Evolutionary conservation across 345 rosid species (phyloP), one percentile per base, ranked within the genome.

Genomic region (Acer campestre): DNA sequence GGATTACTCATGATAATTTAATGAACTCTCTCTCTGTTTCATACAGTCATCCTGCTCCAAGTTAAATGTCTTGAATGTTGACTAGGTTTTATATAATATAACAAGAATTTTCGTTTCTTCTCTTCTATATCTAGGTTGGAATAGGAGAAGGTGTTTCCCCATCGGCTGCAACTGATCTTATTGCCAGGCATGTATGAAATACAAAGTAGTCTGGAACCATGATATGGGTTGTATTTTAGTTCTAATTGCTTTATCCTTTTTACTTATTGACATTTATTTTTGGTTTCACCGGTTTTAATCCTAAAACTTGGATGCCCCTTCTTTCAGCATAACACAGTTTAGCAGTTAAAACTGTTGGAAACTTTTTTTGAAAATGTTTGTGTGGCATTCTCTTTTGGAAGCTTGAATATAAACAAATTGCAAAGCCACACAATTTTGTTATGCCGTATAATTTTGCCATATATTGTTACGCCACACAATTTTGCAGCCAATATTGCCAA

Each of bases 71-170:
- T 61, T 25, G 38, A 63, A 55, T 65, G 42, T 35, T 65, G 0
- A 35, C 55, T 56, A 51, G 7, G 3, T 67, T 31, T 27, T 22
- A 3, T 16, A 17, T 31, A 16, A 25, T 73, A 63, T 13, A 73
- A 64, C 27, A 18, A 49, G 40, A 3, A 71, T 71, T 65, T 42
- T 27, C 29, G 69, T 23, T 79, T 31, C 46, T 67, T 22, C n/a
- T n/a, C n/a, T 55, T 74, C 48, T 74, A 58, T 79, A 79, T 81
- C 79, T 82, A 94, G 99, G 99, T 95, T 55, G 99, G 99, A 77
- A 93, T 95, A 70, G 98, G 98, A 78, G 98, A 93, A 89, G 98
- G 98, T 64, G 97, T 95, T 83, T 93, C 98, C 68, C 98, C 98
- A 9, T 95, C 98, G 2, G 98, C 98, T 67, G 98, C 98, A 10